Base-by-base conservation (phyloP, 805 yeast species). In the Priceomyces medius region DNA sequence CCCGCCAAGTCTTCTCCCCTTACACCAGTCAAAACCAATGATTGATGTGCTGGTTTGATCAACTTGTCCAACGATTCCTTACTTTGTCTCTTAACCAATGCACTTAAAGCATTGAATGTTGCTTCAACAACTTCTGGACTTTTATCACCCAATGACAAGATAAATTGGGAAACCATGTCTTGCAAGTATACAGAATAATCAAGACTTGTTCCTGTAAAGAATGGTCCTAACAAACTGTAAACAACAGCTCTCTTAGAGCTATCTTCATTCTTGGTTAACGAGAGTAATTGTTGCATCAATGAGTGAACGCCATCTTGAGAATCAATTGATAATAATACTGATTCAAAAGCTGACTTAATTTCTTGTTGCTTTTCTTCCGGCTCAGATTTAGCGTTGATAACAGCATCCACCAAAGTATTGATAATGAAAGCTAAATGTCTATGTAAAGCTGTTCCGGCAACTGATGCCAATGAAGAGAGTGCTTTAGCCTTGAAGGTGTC, bases 401-500 rank as follows among this genome's bases (percentile, higher is more conserved):
- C 61, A 14, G 88, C 79, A 43, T 77, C 78, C 17, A 90, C 81
- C 38, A 93, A 69, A 0, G 90, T 73, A 53, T 83, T 84, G 43
- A 91, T 79, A 45, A 93, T 86, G 3, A 79, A 65, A 0, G 88
- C 74, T 45, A 91, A 72, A 49, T 91, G 79, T 52, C 74, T 79
- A 71, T 82, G 81, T 49, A 89, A 67, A 0, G 96, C 87, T 27
- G 79, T 63, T 19, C 97, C 97, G 18, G 97, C 96, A 37, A 88
- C 97, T 39, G 86, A 81, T 0, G 96, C 95, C 59, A 90, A 74
- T 0, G 95, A 80, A 18, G 93, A 88, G 44, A 90, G 70, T 3
- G 97, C 95, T 41, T 77, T 74, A n/a, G 96, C 95, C 66, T 89
- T 88, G 68, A 83, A 83, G 0, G 80, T 72, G 51, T 87, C 88